These are phyloP conservation scores for Tothia fuscella DNA, from an alignment of 2,329 filamentous ascomycete genomes.

Conservation along the genomic window DNA sequence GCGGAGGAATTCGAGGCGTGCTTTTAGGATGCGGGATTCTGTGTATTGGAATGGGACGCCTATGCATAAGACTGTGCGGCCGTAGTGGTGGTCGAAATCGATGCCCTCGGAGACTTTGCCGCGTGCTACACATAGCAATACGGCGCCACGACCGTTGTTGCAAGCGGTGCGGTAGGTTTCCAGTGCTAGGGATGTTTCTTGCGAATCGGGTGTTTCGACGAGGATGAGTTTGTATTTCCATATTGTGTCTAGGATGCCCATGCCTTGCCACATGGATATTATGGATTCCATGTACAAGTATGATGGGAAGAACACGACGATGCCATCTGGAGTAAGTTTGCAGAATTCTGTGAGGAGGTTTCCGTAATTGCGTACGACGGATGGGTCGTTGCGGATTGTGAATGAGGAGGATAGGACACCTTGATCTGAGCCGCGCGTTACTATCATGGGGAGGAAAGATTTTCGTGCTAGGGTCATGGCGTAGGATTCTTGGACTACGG, in stretches of 20 bases:
- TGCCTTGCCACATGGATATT: slow-evolving; percentile 98
- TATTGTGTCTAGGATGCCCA: slow-evolving; percentile 93
- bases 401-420: slow-evolving; percentile 87
- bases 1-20: slow-evolving; percentile 85
- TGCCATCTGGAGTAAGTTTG: slow-evolving; percentile 87
- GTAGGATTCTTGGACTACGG: slow-evolving; percentile 94
- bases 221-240: slow-evolving; percentile 99
- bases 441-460: slow-evolving; percentile 97
- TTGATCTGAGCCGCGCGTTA: slow-evolving; percentile 90
- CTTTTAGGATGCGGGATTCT: slow-evolving; percentile 92
- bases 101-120: slow-evolving; percentile 97
- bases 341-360: slow-evolving; percentile 89
- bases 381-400: slow-evolving; percentile 87
- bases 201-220: slow-evolving; percentile 92
- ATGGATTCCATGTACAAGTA: slow-evolving; percentile 99
- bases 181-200: slow-evolving; percentile 88
- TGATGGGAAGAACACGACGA: slow-evolving; percentile 98
- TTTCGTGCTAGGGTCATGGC: slow-evolving; percentile 86
- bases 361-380: slow-evolving; percentile 94
- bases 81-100: slow-evolving; percentile 98
- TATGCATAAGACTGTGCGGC: slow-evolving; percentile 88
- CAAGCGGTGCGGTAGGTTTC: slow-evolving; percentile 97
- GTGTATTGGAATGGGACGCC: slow-evolving; percentile 98
- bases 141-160: slow-evolving; percentile 88
- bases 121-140: slow-evolving; percentile 87